Percentiles rank a stretch among this genome's conserved stretches.
These are phyloP conservation scores for Oryza longistaminata DNA, from an alignment of 176 grass and related monocot genomes.

Conservation along the genomic window DNA sequence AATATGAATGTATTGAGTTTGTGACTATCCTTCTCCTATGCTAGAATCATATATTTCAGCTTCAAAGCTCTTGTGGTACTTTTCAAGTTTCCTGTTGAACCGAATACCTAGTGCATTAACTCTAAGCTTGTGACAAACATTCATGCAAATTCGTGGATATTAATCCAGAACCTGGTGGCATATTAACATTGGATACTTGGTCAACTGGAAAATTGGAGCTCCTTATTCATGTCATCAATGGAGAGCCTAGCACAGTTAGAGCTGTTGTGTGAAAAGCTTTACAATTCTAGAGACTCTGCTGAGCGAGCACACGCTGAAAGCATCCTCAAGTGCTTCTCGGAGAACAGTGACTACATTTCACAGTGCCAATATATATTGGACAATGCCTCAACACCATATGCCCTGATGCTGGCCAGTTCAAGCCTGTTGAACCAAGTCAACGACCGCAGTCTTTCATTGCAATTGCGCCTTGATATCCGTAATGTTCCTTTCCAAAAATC, in stretches of 20 bases:
- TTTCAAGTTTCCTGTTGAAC: constrained; percentile 57
- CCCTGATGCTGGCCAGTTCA: constrained; percentile 98
- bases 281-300: constrained; percentile 91
- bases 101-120: constrained; percentile 53
- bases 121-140: constrained; percentile 56
- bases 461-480: constrained; percentile 97
- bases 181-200: constrained; percentile 64
- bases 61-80: constrained; percentile 64
- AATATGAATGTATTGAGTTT: constrained; percentile 74
- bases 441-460: constrained; percentile 78
- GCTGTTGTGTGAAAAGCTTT: constrained; percentile 98
- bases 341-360: constrained; percentile 95
- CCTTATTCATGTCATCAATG: constrained; percentile 67
- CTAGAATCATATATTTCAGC: constrained; percentile 81
- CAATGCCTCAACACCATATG: constrained; percentile 98
- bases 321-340: constrained; percentile 98
- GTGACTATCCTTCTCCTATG: constrained; percentile 73
- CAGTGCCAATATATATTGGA: constrained; percentile 99
- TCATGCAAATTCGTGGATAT: constrained; percentile 75
- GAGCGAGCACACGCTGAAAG: constrained; percentile 94
- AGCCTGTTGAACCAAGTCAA: constrained; percentile 99
- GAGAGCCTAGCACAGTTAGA: constrained; percentile 98
- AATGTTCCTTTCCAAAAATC: constrained; percentile 68
- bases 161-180: no score
- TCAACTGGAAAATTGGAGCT: constrained; percentile 64